A percentile compares a stretch with the other conserved stretches of the same genome.
These are phyloP conservation scores for Thielaviopsis musarum DNA, from an alignment of 2,329 filamentous ascomycete species.

Conservation along the genomic window DNA sequence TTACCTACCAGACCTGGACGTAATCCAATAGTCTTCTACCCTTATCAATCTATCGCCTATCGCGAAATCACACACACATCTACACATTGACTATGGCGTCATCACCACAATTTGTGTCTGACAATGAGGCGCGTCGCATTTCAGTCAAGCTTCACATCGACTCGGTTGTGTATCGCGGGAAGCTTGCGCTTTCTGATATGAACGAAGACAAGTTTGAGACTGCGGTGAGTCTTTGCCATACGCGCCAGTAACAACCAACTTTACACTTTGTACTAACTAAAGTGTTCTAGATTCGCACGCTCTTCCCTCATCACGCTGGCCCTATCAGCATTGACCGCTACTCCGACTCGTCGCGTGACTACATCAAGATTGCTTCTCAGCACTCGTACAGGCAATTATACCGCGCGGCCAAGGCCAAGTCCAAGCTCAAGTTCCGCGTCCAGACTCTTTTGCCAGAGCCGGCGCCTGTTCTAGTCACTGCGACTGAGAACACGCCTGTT, in stretches of 20 bases:
- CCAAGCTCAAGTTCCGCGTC: constrained; percentile 81
- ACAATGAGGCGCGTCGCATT: background rate
- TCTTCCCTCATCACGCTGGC: constrained; percentile 43
- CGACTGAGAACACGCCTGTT: background rate
- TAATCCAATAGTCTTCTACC: too few relatives aligned
- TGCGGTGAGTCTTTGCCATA: constrained; percentile 49
- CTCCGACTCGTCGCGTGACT: constrained; percentile 77
- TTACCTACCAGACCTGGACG: too few relatives aligned
- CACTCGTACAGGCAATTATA: constrained; percentile 96
- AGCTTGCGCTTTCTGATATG: background rate
- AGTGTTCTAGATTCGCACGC: constrained; percentile 43
- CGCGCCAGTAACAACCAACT: background rate
- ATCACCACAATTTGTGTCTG: background rate
- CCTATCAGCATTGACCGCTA: constrained; percentile 66
- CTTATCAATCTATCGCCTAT: constrained; percentile 12
- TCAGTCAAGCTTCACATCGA: constrained; percentile 1
- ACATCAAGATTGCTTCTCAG: constrained; percentile 59
- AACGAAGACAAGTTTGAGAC: constrained; percentile 55
- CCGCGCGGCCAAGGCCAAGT: constrained; percentile 91
- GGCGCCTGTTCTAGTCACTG: background rate
- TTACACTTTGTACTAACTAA: constrained; percentile 13
- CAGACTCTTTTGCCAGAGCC: constrained; percentile 24
- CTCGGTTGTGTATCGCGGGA: background rate
- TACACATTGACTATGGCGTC: constrained; percentile 6
- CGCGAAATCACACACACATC: constrained; percentile 11